A percentile compares a stretch with the other conserved stretches of the same genome.
Evolutionary conservation across 2,329 filamentous ascomycete genomes (phyloP).

Genomic region (Acrodontium crateriforme): DNA sequence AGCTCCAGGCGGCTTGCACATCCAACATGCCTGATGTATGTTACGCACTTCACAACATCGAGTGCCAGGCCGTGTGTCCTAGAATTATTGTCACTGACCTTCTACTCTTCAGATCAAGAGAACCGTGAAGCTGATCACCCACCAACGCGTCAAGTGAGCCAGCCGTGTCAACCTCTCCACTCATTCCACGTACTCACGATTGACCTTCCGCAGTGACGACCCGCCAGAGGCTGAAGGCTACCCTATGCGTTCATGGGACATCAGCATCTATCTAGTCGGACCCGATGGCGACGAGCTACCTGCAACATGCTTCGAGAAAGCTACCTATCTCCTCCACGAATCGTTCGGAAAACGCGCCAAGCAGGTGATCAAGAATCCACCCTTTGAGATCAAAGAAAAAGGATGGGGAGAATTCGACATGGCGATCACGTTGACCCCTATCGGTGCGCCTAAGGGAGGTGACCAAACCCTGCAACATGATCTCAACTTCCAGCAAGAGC

Average conservation of each 20-base stretch:
- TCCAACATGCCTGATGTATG: slow-evolving; percentile 27
- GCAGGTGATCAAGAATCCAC: slow-evolving; percentile 72
- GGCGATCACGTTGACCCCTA: slow-evolving; percentile 66
- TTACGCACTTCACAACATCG: slow-evolving; percentile 2
- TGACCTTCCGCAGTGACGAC: slow-evolving; percentile 46
- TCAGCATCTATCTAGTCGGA: slow-evolving; percentile 72
- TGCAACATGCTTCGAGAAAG: slow-evolving; percentile 81
- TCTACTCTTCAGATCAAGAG: slow-evolving; percentile 69
- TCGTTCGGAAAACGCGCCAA: slow-evolving; percentile 70
- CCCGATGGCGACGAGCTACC: slow-evolving; percentile 73
- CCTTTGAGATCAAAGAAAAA: slow-evolving; percentile 82
- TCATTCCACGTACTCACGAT: slow-evolving; percentile 5
- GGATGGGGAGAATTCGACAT: slow-evolving; percentile 99
- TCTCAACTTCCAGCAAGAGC: slow-evolving; percentile 71
- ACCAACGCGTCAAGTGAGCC: slow-evolving; percentile 70
- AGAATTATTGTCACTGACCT: slow-evolving; percentile 2
- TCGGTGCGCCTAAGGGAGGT: slow-evolving; percentile 58
- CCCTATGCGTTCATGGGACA: slow-evolving; percentile 84
- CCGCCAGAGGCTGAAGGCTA: slow-evolving; percentile 73
- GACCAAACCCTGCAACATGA: slow-evolving; percentile 75
- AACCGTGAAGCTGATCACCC: slow-evolving; percentile 81
- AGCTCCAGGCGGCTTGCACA: too few species aligned
- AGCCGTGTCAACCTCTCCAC: not conserved
- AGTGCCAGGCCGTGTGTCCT: slow-evolving; percentile 1
- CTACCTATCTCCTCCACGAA: slow-evolving; percentile 82